Percentiles rank a stretch among this genome's conserved stretches.
These are phyloP conservation scores for Populus tremula DNA, from an alignment of 345 rosid genomes.

Conservation along the genomic window DNA sequence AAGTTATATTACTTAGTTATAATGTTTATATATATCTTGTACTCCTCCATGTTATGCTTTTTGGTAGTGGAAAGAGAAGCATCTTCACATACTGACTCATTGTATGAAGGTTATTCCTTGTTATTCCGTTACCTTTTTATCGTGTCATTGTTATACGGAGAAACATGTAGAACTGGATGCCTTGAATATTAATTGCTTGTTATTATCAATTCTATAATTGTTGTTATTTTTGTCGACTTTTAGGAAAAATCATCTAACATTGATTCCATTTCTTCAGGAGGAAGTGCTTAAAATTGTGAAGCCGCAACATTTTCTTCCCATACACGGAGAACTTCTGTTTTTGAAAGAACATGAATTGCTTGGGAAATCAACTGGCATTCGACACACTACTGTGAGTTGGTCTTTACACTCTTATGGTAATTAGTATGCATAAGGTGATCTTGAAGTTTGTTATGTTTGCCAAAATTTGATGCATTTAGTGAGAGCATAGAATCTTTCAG, in stretches of 20 bases:
- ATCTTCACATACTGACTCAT: not conserved
- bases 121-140: not conserved
- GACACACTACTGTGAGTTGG: conserved; percentile 78
- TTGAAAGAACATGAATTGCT: conserved; percentile 95
- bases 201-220: not conserved
- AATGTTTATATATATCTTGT: not conserved
- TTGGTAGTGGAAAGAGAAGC: not conserved
- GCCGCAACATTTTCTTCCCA: conserved; percentile 97
- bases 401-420: not conserved
- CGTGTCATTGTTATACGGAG: not conserved
- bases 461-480: not conserved
- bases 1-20: not conserved
- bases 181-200: not conserved
- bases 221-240: not conserved
- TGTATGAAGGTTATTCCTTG: not conserved
- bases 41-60: not conserved
- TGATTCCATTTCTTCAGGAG: conserved; percentile 54
- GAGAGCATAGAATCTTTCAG: not conserved
- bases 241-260: not conserved
- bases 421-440: not conserved
- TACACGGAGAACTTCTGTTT: conserved; percentile 97
- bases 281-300: conserved; percentile 91
- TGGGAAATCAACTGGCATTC: conserved; percentile 90
- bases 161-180: not conserved
- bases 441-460: not conserved